Evolutionary conservation across 805 yeast species (phyloP).

Genomic region (Myxozyma monticola): DNA sequence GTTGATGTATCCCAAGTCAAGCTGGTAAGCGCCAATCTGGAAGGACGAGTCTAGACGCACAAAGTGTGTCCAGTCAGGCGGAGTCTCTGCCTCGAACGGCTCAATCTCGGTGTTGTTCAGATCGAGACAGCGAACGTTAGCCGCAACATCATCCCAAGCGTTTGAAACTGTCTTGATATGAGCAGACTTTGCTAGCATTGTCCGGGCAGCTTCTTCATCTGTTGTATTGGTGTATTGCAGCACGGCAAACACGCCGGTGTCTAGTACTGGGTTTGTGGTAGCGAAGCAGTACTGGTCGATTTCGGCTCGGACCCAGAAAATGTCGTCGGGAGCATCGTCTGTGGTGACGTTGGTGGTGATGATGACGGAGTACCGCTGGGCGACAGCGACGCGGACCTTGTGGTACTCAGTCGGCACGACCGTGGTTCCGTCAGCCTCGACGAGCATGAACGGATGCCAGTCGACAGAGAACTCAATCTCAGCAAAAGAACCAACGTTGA

Average conservation of each 20-base stretch:
- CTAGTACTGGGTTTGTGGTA: constrained; percentile 39
- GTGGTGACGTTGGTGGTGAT: constrained; percentile 50
- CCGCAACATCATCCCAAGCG: constrained; percentile 32
- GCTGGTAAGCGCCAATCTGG: constrained; percentile 39
- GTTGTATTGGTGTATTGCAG: constrained; percentile 38
- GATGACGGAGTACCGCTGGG: constrained; percentile 76
- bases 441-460: constrained; percentile 33
- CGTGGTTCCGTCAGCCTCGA: constrained; percentile 42
- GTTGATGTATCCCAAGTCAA: constrained; percentile 38
- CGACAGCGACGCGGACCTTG: constrained; percentile 53
- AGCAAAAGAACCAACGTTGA: constrained; percentile 41
- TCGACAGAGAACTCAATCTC: constrained; percentile 39
- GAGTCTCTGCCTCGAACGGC: constrained; percentile 30
- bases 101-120: constrained; percentile 32
- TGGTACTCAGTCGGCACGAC: constrained; percentile 33
- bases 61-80: constrained; percentile 39
- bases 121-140: constrained; percentile 35
- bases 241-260: constrained; percentile 40
- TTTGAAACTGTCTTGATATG: constrained; percentile 1
- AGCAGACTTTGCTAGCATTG: constrained; percentile 8
- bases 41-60: constrained; percentile 39
- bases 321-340: constrained; percentile 34
- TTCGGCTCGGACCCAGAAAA: constrained; percentile 45
- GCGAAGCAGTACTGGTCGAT: constrained; percentile 44
- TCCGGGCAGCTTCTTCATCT: constrained; percentile 10